Evolutionary conservation across 371 early-diverging fungal species (phyloP), one percentile per base, ranked within the genome.

Genomic region (Mortierella sp.): DNA sequence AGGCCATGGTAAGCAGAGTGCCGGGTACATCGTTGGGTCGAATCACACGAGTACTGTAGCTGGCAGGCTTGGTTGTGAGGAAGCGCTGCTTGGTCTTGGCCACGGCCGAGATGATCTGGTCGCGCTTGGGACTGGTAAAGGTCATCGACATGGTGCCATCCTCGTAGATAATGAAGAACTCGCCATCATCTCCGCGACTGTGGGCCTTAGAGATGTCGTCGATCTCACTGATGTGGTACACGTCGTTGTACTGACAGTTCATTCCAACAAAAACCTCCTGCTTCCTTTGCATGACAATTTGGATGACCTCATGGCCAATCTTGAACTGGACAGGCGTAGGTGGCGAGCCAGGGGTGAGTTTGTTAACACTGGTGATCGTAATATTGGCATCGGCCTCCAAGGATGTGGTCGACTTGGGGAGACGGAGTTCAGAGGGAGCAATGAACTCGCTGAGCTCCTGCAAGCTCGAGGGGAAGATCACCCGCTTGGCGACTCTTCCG

Each of bases 11-110:
- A 29, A 98, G 89, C 47, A 98, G 77, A 44, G 96, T 94, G 19
- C 97, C 98, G 0, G 97, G 96, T 2, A 97, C 96, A 88, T 97
- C 97, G n/a, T 91, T 90, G 4, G 97, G 97, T 43, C 95, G 89
- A 70, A 98, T 93, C 8, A 88, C 90, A 64, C 96, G 90, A 66
- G 95, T 93, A 0, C 90, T 87, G 37, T 93, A 85, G 39, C 89
- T 91, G 4, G 90, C 85, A 1, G 94, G 94, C 53, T 91, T 91
- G 29, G 94, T 88, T 75, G 91, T 86, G 61, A 94, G 90, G 77
- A 90, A 91, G 45, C 95, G 86, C 50, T 94, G 88, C 50, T 93
- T 93, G 13, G 94, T 92, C 69, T 91, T 91, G 44, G 94, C 91
- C 44, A 97, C 89, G 6, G 93, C 92, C 86, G 92, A 65, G 50